Conservation (phyloP, 805 yeast species). For the Allodekkera sacchari region DNA sequence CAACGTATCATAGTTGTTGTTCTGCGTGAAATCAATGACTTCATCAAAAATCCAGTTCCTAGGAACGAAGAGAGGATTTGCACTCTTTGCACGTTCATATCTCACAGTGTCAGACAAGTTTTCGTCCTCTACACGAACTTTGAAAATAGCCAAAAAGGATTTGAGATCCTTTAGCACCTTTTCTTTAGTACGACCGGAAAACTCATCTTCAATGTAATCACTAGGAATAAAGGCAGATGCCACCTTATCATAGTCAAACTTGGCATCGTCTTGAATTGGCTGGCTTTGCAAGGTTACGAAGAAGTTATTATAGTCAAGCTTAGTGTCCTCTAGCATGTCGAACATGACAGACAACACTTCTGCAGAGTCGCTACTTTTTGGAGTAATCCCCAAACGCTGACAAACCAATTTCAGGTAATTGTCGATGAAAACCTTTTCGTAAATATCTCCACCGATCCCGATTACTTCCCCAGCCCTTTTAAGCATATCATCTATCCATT, state of each 20-base stretch:
- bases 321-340: constrained; percentile 48
- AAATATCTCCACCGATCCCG: constrained; percentile 55
- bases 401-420: constrained; percentile 51
- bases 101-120: constrained; percentile 32
- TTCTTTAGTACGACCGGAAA: constrained; percentile 22
- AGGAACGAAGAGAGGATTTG: constrained; percentile 77
- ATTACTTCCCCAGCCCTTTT: constrained; percentile 60
- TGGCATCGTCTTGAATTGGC: constrained; percentile 21
- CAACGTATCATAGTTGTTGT: constrained; percentile 40
- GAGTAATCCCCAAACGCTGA: constrained; percentile 59
- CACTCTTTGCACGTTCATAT: constrained; percentile 29
- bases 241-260: constrained; percentile 23
- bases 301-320: constrained; percentile 73
- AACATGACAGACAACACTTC: constrained; percentile 52
- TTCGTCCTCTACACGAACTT: constrained; percentile 27
- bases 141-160: constrained; percentile 48
- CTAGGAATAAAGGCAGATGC: constrained; percentile 22
- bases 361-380: constrained; percentile 31
- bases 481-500: constrained; percentile 42
- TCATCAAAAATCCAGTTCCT: constrained; percentile 83
- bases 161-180: constrained; percentile 33
- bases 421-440: constrained; percentile 50
- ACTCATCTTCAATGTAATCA: constrained; percentile 18
- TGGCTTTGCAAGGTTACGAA: constrained; percentile 55
- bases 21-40: constrained; percentile 54